Conservation (phyloP, 148 eudicot genomes). For the Rhododendron vialii region DNA sequence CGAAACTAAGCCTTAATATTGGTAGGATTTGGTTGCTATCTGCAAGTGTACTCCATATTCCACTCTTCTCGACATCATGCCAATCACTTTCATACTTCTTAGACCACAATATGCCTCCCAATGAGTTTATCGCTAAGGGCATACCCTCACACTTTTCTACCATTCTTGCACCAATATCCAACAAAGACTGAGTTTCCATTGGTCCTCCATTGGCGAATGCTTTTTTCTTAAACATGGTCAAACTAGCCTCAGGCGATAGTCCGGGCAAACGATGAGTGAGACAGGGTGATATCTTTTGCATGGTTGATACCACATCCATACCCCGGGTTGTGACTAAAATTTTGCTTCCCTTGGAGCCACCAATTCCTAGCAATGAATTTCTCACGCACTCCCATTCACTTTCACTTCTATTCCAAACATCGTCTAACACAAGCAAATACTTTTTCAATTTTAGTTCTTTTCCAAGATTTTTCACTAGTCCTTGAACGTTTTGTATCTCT, state of each 20-base stretch:
- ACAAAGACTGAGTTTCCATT: background rate
- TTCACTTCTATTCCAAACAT: slow-evolving; percentile 11
- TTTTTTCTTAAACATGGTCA: slow-evolving; percentile 4
- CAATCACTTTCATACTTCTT: slow-evolving; percentile 11
- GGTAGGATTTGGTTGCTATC: background rate
- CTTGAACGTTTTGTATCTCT: background rate
- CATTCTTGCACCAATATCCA: background rate
- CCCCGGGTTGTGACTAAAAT: background rate
- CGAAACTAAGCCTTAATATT: slow-evolving; percentile 9
- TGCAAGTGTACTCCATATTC: background rate
- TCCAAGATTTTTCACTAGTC: background rate
- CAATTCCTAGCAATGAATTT: background rate
- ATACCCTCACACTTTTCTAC: slow-evolving; percentile 18
- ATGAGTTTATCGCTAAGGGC: slow-evolving; percentile 10
- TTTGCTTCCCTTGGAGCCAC: background rate
- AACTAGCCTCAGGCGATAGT: slow-evolving; percentile 11
- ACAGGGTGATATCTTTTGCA: background rate
- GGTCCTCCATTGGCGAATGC: background rate
- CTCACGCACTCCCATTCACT: background rate
- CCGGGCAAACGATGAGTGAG: background rate
- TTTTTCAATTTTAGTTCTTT: background rate
- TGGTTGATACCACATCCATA: background rate
- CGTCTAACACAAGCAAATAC: slow-evolving; percentile 17
- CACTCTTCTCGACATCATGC: background rate
- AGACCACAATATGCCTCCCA: slow-evolving; percentile 4